Base-by-base conservation (phyloP, 495 filamentous ascomycete genomes). In the Articulospora tetracladia region DNA sequence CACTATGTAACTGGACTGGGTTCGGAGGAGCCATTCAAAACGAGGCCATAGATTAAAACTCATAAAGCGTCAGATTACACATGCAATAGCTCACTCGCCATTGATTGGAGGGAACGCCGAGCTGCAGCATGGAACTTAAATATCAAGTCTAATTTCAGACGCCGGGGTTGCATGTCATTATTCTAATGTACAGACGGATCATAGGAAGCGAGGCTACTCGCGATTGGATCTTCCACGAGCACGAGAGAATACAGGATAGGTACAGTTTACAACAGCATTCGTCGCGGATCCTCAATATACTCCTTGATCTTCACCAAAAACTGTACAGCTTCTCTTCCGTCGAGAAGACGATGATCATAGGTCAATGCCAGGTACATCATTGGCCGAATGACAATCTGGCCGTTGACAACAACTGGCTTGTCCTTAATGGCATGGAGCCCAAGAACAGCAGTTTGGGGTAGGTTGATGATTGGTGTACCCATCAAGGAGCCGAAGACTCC, bases 351-450 rank as follows among this genome's bases (percentile, higher is more conserved):
- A 74, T 98, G 94, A 69, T 98, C 94, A 70, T 98, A 98, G 17
- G 94, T 98, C 53, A 98, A 83, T 41, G 94, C 95, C 41, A 98
- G 84, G 65, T 96, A 97, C 94, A 98, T 98, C 91, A 98, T 98
- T 24, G 95, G 94, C 61, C 94, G 85, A 63, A 96, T 89, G 69
- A 96, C 93, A 41, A 98, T 74, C 76, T 97, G 92, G 52, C 95
- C 94, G 68, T 97, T 91, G 44, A 98, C 76, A 25, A 79, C 93
- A 36, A 97, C 89, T 0, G 93, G 83, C 69, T 88, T 92, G 41
- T 98, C 93, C 80, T 98, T 98, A 73, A 97, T 97, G 27, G 93
- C 91, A 73, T 98, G 94, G n/a, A 98, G 86, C 57, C 94, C 94
- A 58, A 98, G 81, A 25, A 98, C 94, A 54, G 93, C 94, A 36